Base-by-base conservation (phyloP, 768 basidiomycete genomes). In the Podaxis sp. region DNA sequence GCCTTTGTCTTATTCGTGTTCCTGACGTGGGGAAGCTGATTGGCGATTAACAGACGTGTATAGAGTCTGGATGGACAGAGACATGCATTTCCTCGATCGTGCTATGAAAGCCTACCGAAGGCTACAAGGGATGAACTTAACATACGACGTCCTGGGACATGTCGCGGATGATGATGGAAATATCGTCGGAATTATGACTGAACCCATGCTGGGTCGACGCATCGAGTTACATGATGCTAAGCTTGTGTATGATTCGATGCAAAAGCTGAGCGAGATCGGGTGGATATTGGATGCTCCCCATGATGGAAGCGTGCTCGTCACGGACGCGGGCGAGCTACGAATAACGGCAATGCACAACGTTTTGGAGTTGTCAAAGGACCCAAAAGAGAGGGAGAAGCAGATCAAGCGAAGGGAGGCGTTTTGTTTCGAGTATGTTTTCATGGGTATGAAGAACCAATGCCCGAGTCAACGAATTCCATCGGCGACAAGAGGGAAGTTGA, bases 61-160 rank as follows among this genome's bases (percentile, higher is more conserved):
- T 19, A 41, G 12, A 22, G 53, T 55, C 13, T 47, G 40, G 53
- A 43, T 55, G 43, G 43, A 55, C 22, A 3, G 37, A 9, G 60
- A 61, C 24, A 27, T 55, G 5, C n/a, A 13, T 4, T 55, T 61
- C 43, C 41, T 61, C 3, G 29, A 61, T 46, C 60, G 60, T 3
- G 60, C 52, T 4, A 61, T 61, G 60, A 61, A 54, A 36, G 60
- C 60, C 8, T 61, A 61, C n/a, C 60, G 60, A 22, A 43, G 53
- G 27, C 17, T 61, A 11, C 53, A 61, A 47, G 60, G 29, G 11
- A 55, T 24, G 22, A 47, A 55, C 27, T 22, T 61, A 33, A 55
- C 60, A 5, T 61, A 55, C 19, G 60, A 61, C 7, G 12, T 61
- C 7, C 33, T 61, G 33, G 60, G 27, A 22, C 60, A 61, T 37